A percentile compares a stretch with the other conserved stretches of the same genome.
phyloP scores from a whole-genome alignment of 75 land plant genomes.

The Cunninghamia lanceolata region DNA sequence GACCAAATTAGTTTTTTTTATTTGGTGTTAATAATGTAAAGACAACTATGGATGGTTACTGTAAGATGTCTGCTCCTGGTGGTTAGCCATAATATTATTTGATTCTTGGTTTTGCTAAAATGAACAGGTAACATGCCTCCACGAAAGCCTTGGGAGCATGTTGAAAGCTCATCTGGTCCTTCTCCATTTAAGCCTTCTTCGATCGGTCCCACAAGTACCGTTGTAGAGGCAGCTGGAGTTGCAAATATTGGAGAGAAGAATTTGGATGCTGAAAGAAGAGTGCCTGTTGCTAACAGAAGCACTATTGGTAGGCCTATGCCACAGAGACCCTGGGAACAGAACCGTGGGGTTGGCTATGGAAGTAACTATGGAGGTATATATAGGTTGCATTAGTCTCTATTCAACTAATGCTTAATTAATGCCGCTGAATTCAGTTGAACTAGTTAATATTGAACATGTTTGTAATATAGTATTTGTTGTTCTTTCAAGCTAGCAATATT shows the following conservation, averaged over 20 bases:
- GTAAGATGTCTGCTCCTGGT: not conserved
- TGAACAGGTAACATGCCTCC: slow-evolving; percentile 37
- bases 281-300: slow-evolving; percentile 19
- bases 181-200: slow-evolving; percentile 67
- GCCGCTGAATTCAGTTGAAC: not conserved
- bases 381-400: not conserved
- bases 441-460: not conserved
- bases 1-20: not conserved
- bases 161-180: slow-evolving; percentile 51
- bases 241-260: slow-evolving; percentile 63
- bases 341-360: slow-evolving; percentile 47
- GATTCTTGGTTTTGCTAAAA: not conserved
- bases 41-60: not conserved
- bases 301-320: slow-evolving; percentile 50
- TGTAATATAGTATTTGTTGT: not conserved
- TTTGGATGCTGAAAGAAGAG: slow-evolving; percentile 23
- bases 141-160: slow-evolving; percentile 71
- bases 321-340: slow-evolving; percentile 59
- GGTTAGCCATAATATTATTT: not conserved
- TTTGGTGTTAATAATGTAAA: not conserved
- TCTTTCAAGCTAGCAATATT: not conserved
- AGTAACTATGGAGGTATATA: slow-evolving; percentile 19
- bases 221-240: slow-evolving; percentile 66
- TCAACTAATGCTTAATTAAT: not conserved
- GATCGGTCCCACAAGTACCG: slow-evolving; percentile 59